A percentile compares a stretch with the other conserved stretches of the same genome.
phyloP scores from a whole-genome alignment of 1,284 basidiomycete genomes.

The Peniophora sp. region DNA sequence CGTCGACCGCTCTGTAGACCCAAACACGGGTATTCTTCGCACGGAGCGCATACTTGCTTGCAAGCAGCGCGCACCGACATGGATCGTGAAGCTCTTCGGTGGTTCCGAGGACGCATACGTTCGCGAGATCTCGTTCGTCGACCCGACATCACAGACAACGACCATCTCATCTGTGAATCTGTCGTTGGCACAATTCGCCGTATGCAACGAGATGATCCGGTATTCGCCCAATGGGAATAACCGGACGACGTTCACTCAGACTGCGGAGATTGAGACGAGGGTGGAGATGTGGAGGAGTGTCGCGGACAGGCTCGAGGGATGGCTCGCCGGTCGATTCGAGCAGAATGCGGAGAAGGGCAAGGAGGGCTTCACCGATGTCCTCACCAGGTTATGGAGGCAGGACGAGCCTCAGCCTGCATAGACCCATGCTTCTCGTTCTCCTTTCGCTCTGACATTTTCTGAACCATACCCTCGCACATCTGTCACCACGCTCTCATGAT shows the following conservation, averaged over 20 bases:
- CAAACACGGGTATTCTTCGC: constrained; percentile 78
- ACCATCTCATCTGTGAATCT: constrained; percentile 88
- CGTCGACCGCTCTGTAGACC: constrained; percentile 76
- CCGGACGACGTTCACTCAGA: constrained; percentile 68
- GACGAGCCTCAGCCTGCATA: constrained; percentile 22
- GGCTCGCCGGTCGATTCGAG: constrained; percentile 79
- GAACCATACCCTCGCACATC: too few relatives aligned
- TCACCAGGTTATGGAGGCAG: constrained; percentile 63
- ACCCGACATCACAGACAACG: constrained; percentile 71
- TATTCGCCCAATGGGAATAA: constrained; percentile 64
- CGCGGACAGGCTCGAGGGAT: constrained; percentile 75
- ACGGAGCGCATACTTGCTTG: constrained; percentile 83
- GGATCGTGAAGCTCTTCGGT: constrained; percentile 86
- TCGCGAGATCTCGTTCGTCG: constrained; percentile 87
- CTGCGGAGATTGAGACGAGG: constrained; percentile 79
- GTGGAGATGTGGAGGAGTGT: constrained; percentile 72
- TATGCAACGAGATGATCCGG: constrained; percentile 83
- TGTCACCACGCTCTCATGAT: too few relatives aligned
- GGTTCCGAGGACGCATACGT: constrained; percentile 91
- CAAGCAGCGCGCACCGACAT: constrained; percentile 76
- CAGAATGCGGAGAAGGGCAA: constrained; percentile 84
- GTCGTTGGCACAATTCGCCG: constrained; percentile 82
- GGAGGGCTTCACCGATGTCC: constrained; percentile 80
- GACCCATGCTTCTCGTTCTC: constrained; percentile 14
- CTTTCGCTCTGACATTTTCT: constrained; percentile 1